Evolutionary conservation across 2,329 filamentous ascomycete species (phyloP).

Genomic region (Cadophora luteo-olivacea): DNA sequence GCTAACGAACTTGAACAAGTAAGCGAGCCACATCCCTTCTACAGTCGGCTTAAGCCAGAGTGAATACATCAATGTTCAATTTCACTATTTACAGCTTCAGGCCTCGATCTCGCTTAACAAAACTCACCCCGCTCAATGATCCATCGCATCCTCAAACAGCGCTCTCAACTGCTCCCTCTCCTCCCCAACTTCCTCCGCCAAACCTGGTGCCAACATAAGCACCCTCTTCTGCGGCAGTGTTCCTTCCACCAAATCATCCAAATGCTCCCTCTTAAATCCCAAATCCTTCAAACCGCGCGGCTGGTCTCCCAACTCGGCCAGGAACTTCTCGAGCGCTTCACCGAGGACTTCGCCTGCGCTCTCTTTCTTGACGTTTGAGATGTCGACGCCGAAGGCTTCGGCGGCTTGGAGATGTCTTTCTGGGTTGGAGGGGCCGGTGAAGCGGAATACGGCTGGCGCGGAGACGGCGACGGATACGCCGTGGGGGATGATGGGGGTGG

Average conservation of each 20-base stretch:
- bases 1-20: background rate
- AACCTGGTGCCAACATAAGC: constrained; percentile 85
- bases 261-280: constrained; percentile 77
- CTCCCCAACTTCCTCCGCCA: constrained; percentile 71
- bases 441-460: constrained; percentile 90
- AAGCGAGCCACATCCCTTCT: background rate
- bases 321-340: constrained; percentile 82
- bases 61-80: background rate
- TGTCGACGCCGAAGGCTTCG: constrained; percentile 89
- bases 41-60: background rate
- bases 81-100: background rate
- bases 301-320: constrained; percentile 86
- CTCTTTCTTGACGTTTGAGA: constrained; percentile 85
- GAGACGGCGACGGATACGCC: constrained; percentile 95
- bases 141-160: constrained; percentile 70
- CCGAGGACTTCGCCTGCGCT: constrained; percentile 87
- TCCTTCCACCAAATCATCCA: constrained; percentile 88
- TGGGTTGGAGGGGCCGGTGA: constrained; percentile 90
- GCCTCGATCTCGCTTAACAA: background rate
- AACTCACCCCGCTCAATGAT: constrained; percentile 48
- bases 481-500: constrained; percentile 85
- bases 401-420: constrained; percentile 90
- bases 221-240: constrained; percentile 93
- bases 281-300: constrained; percentile 83
- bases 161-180: constrained; percentile 75